Conservation (phyloP, 192 early-diverging fungal species). For the Entophlyctis luteolus region DNA sequence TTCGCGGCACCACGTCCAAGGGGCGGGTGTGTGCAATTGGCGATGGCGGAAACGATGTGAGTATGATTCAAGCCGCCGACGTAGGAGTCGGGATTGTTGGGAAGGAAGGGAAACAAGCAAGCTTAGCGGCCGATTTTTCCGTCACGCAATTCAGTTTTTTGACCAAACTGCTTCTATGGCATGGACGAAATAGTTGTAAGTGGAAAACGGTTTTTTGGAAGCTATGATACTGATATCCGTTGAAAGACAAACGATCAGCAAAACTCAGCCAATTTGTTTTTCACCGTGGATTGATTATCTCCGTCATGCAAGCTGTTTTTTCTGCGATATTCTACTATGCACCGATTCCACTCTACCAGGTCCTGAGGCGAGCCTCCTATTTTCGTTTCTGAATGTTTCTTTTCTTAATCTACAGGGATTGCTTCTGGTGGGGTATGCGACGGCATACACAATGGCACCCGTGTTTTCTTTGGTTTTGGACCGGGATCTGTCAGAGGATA, state of each 20-base stretch:
- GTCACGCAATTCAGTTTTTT: constrained; percentile 83
- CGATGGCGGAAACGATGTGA: constrained; percentile 96
- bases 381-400: too few relatives aligned
- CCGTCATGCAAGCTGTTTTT: constrained; percentile 96
- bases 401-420: too few relatives aligned
- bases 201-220: constrained; percentile 6
- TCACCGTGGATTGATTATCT: constrained; percentile 94
- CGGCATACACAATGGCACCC: constrained; percentile 92
- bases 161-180: constrained; percentile 86
- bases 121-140: constrained; percentile 90
- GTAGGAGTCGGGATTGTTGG: constrained; percentile 97
- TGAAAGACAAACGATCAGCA: constrained; percentile 71
- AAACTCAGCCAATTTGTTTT: constrained; percentile 96
- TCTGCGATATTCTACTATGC: constrained; percentile 95
- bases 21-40: constrained; percentile 80
- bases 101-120: constrained; percentile 93
- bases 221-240: too few relatives aligned
- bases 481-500: constrained; percentile 81
- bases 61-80: constrained; percentile 94
- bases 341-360: constrained; percentile 90
- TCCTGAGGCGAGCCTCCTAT: constrained; percentile 17
- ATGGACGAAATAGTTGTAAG: constrained; percentile 89
- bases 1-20: constrained; percentile 57
- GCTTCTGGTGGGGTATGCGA: constrained; percentile 88
- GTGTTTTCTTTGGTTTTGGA: constrained; percentile 94